Evolutionary conservation across 2,329 filamentous ascomycete genomes (phyloP).

Genomic region (Fusarium penzigii): DNA sequence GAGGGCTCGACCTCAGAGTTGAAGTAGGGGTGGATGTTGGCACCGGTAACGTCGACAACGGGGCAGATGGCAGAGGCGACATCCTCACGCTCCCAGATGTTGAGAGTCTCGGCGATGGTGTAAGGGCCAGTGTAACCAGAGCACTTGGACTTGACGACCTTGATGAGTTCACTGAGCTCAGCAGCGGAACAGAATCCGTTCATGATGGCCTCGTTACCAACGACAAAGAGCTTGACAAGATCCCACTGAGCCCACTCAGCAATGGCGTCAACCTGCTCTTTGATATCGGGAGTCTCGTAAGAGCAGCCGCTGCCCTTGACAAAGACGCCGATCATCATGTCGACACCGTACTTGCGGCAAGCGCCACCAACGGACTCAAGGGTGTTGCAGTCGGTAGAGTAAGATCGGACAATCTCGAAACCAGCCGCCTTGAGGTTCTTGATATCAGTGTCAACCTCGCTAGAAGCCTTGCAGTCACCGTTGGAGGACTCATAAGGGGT

Average conservation of each 20-base stretch:
- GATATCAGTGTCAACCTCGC: conserved; percentile 62
- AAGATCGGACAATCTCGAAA: conserved; percentile 75
- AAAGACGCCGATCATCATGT: conserved; percentile 86
- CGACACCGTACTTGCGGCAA: conserved; percentile 65
- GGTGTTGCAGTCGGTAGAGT: conserved; percentile 88
- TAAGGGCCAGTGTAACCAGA: conserved; percentile 72
- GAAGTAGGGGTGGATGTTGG: conserved; percentile 96
- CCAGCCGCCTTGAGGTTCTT: conserved; percentile 62
- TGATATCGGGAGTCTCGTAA: conserved; percentile 60
- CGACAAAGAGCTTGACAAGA: conserved; percentile 75
- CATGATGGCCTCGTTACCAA: conserved; percentile 91
- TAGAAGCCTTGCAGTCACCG: conserved; percentile 64
- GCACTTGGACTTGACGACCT: conserved; percentile 65
- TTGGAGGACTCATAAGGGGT: conserved; percentile 65
- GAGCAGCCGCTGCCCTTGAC: conserved; percentile 66
- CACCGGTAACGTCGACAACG: conserved; percentile 75
- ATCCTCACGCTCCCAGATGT: conserved; percentile 69
- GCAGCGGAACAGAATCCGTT: conserved; percentile 65
- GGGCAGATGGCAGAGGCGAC: conserved; percentile 63
- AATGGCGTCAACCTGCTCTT: conserved; percentile 74
- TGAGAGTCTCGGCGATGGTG: conserved; percentile 86
- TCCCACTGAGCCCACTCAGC: conserved; percentile 72
- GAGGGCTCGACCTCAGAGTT: conserved; percentile 66
- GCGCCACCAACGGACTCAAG: conserved; percentile 75
- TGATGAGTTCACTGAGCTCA: conserved; percentile 72